A percentile compares a stretch with the other conserved stretches of the same genome.
Evolutionary conservation across 202 grass and related monocot species (phyloP).

Genomic region (Panicum hallii): DNA sequence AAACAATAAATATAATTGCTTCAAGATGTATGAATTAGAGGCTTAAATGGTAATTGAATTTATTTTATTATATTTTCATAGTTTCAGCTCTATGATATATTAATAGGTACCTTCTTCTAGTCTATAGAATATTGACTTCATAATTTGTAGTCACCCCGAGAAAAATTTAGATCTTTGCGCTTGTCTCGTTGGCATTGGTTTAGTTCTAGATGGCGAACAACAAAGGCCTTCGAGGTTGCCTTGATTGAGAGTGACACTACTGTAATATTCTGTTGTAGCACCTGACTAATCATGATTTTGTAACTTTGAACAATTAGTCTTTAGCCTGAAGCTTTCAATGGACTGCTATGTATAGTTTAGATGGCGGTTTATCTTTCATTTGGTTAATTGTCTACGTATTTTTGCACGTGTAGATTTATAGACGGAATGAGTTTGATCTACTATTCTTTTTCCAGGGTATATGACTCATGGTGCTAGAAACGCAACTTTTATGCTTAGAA

Average conservation of each 20-base stretch:
- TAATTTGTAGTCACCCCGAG: no score
- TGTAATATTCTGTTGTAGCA: conserved; percentile 8
- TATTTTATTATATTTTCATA: no score
- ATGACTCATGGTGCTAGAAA: neutral
- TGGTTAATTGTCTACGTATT: neutral
- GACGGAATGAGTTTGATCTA: neutral
- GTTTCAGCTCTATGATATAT: no score
- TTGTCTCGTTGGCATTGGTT: neutral
- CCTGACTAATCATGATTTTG: neutral
- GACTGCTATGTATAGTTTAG: neutral
- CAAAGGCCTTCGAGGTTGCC: neutral
- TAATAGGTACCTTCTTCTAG: no score
- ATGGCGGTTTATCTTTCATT: neutral
- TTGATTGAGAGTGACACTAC: neutral
- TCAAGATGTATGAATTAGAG: no score
- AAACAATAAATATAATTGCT: no score
- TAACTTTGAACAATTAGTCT: neutral
- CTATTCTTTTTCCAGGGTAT: neutral
- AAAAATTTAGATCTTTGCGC: no score
- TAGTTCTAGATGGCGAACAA: neutral
- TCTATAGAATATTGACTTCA: no score
- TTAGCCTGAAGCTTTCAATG: neutral
- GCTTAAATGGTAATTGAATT: no score
- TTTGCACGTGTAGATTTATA: neutral
- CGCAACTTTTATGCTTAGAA: neutral